Evolutionary conservation across 2,329 filamentous ascomycete species (phyloP).

Genomic region (Ophiostoma perfectum): DNA sequence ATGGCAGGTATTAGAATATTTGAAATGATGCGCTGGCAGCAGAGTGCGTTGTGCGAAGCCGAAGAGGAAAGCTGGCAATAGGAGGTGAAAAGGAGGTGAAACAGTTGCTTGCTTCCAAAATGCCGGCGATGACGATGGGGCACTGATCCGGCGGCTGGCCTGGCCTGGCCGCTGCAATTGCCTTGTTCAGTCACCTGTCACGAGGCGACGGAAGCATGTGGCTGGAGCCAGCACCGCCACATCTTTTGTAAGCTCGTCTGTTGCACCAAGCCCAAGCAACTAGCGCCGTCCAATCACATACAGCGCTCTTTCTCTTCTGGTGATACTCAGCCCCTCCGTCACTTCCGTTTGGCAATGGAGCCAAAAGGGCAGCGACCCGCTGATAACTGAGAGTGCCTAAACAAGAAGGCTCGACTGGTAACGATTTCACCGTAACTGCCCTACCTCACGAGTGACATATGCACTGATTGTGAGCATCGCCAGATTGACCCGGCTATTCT

Average conservation of each 20-base stretch:
- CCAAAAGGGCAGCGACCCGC: not conserved
- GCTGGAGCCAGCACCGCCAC: slow-evolving; percentile 8
- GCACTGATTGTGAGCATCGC: not conserved
- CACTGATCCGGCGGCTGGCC: not conserved
- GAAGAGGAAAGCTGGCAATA: not conserved
- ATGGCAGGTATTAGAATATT: not conserved
- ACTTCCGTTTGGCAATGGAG: slow-evolving; percentile 16
- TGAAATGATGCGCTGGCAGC: not conserved
- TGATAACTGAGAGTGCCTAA: not conserved
- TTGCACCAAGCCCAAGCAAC: not conserved
- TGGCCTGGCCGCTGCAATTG: too few relatives aligned
- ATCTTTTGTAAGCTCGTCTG: not conserved
- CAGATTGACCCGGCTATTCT: too few relatives aligned
- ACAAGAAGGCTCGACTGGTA: not conserved
- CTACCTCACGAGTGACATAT: not conserved
- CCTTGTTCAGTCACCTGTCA: not conserved
- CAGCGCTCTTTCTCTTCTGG: not conserved
- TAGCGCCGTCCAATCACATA: not conserved
- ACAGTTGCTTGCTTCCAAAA: not conserved
- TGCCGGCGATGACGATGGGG: slow-evolving; percentile 8
- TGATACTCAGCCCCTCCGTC: slow-evolving; percentile 22
- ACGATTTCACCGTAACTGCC: not conserved
- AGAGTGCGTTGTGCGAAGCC: slow-evolving; percentile 6
- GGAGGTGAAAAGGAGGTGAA: slow-evolving; percentile 7
- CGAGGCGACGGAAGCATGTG: not conserved